A percentile compares a stretch with the other conserved stretches of the same genome.
phyloP scores from a whole-genome alignment of 2,329 filamentous ascomycete genomes.

The Rhexocercosporidium sp. region DNA sequence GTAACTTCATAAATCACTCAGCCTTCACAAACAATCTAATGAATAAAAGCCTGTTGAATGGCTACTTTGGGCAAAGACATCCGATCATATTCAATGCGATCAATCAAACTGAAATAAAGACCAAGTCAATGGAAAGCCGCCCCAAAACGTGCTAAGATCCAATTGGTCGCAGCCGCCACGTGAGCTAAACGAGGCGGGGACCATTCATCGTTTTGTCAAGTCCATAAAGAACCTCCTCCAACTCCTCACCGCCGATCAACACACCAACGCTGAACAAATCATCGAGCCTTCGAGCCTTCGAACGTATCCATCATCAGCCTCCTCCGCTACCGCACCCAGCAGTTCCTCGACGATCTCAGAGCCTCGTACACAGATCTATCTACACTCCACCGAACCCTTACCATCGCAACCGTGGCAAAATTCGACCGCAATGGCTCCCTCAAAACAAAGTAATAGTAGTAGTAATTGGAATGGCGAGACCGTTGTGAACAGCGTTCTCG shows the following conservation, averaged over 20 bases:
- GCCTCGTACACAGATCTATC: constrained; percentile 16
- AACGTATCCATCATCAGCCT: constrained; percentile 20
- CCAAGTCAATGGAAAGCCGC: not conserved
- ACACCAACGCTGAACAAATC: constrained; percentile 7
- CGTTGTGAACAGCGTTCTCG: constrained; percentile 75
- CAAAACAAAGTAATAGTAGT: constrained; percentile 53
- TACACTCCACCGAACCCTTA: constrained; percentile 5
- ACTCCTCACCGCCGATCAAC: constrained; percentile 23
- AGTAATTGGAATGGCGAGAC: constrained; percentile 73
- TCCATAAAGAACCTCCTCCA: constrained; percentile 2
- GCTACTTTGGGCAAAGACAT: no score
- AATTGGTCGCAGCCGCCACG: constrained; percentile 16
- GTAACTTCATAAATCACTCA: no score
- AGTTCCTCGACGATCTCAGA: constrained; percentile 19
- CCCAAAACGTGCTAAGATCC: not conserved
- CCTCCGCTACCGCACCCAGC: constrained; percentile 20
- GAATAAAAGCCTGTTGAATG: no score
- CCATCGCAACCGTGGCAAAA: constrained; percentile 42
- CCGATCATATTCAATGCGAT: not conserved
- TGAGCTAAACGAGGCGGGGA: constrained; percentile 21
- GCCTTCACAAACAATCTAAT: no score
- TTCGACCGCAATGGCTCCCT: constrained; percentile 41
- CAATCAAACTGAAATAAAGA: no score
- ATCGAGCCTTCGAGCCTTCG: constrained; percentile 11
- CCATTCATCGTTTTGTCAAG: not conserved